Evolutionary conservation across 2,329 filamentous ascomycete species (phyloP).

Genomic region (Metarhizium rileyi): DNA sequence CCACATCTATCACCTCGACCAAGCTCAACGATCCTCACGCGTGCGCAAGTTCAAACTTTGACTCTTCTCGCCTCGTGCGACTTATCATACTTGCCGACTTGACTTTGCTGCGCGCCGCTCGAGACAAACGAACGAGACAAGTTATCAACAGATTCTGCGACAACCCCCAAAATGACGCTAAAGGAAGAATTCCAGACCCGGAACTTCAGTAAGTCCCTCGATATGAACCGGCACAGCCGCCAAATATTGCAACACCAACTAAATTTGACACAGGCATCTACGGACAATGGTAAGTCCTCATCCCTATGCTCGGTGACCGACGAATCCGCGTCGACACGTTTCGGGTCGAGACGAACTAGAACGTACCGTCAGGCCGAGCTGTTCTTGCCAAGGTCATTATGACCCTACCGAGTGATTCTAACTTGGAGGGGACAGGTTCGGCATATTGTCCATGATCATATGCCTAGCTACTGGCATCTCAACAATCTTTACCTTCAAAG

Average conservation of each 20-base stretch:
- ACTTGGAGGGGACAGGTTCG: slow-evolving; percentile 41
- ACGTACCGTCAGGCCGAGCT: not conserved
- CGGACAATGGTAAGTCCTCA: slow-evolving; percentile 57
- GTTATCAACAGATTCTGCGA: slow-evolving; percentile 3
- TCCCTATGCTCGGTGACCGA: not conserved
- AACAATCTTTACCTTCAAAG: slow-evolving; percentile 50
- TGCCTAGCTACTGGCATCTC: slow-evolving; percentile 61
- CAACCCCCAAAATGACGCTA: slow-evolving; percentile 51
- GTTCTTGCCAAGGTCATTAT: not conserved
- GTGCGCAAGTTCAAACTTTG: not conserved
- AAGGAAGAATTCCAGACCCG: slow-evolving; percentile 62
- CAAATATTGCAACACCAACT: not conserved
- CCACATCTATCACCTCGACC: slow-evolving; percentile 13
- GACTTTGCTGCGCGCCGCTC: not conserved
- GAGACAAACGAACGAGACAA: not conserved
- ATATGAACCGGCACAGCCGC: slow-evolving; percentile 5
- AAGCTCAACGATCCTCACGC: slow-evolving; percentile 6
- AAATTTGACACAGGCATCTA: slow-evolving; percentile 50
- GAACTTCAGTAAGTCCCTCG: slow-evolving; percentile 56
- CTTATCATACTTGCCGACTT: not conserved
- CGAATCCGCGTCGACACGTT: not conserved
- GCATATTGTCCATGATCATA: slow-evolving; percentile 60
- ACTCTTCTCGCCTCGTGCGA: not conserved
- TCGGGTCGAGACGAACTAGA: no score
- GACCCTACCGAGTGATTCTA: slow-evolving; percentile 1